phyloP scores from a whole-genome alignment of 1,139 yeast species.

The Pichia sp. region DNA sequence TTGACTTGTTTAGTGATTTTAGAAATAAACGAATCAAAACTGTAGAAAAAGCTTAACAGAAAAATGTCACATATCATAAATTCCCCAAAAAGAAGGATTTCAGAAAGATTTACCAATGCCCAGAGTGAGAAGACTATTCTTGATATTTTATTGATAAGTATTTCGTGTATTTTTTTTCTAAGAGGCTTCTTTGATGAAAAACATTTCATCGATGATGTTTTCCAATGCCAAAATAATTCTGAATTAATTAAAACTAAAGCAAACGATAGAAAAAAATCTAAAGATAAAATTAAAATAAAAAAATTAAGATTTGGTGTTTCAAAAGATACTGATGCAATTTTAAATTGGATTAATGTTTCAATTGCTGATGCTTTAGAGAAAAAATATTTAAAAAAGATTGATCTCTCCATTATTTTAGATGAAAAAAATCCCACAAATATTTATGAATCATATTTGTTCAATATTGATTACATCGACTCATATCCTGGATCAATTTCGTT shows the following conservation, averaged over 20 bases:
- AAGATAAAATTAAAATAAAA: constrained; percentile 38
- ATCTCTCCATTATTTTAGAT: constrained; percentile 40
- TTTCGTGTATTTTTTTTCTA: constrained; percentile 47
- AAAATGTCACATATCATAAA: too few relatives aligned
- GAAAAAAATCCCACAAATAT: constrained; percentile 34
- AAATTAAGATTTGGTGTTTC: constrained; percentile 40
- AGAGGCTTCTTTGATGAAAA: constrained; percentile 47
- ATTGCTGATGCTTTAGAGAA: constrained; percentile 38
- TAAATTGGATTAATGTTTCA: constrained; percentile 49
- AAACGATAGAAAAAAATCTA: constrained; percentile 1
- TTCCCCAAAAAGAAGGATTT: too few relatives aligned
- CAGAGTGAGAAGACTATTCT: constrained; percentile 34
- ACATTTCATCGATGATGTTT: constrained; percentile 39
- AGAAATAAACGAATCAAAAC: too few relatives aligned
- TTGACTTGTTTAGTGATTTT: too few relatives aligned
- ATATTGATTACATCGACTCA: constrained; percentile 34
- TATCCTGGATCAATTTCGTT: constrained; percentile 23
- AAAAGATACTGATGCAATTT: constrained; percentile 38
- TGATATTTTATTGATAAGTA: constrained; percentile 37
- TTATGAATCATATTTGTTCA: constrained; percentile 45
- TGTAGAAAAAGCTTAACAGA: too few relatives aligned
- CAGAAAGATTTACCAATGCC: constrained; percentile 18
- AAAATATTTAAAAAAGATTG: constrained; percentile 39
- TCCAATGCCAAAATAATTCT: too few relatives aligned
- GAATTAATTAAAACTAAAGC: too few relatives aligned